Conservation (phyloP, 345 rosid species). For the Toxicodendron radicans region DNA sequence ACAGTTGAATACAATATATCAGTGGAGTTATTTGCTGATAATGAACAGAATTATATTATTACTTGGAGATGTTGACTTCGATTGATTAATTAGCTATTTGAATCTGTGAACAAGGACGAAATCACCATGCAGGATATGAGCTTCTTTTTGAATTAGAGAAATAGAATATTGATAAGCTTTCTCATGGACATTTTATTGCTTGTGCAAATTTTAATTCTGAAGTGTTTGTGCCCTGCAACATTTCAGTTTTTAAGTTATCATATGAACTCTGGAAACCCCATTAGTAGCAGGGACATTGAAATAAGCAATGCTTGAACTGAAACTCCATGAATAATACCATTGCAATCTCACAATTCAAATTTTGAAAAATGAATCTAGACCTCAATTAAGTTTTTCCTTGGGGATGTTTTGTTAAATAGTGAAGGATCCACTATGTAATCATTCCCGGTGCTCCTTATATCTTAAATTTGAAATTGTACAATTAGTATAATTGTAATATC, state of each 20-base stretch:
- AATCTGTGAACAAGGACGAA: no score
- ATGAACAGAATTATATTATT: neutral
- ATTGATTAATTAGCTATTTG: neutral
- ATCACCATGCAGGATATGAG: neutral
- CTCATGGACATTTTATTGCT: neutral
- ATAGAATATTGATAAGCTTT: neutral
- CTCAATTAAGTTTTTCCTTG: neutral
- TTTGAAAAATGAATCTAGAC: neutral
- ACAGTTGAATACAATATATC: neutral
- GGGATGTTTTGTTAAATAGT: neutral
- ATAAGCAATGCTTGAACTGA: no score
- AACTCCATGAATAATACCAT: neutral
- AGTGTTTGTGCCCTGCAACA: neutral
- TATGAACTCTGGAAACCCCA: neutral
- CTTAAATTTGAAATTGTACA: neutral
- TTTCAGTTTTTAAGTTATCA: neutral
- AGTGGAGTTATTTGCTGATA: neutral
- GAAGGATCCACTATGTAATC: neutral
- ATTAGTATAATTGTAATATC: neutral
- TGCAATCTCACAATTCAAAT: neutral
- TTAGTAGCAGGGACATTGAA: neutral
- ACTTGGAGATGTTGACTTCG: neutral
- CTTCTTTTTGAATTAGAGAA: neutral
- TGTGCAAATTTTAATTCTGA: neutral
- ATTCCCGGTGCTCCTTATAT: neutral